Evolutionary conservation across 148 eudicot genomes (phyloP), one percentile per base, ranked within the genome.

Genomic region (Fallopia convolvulus): DNA sequence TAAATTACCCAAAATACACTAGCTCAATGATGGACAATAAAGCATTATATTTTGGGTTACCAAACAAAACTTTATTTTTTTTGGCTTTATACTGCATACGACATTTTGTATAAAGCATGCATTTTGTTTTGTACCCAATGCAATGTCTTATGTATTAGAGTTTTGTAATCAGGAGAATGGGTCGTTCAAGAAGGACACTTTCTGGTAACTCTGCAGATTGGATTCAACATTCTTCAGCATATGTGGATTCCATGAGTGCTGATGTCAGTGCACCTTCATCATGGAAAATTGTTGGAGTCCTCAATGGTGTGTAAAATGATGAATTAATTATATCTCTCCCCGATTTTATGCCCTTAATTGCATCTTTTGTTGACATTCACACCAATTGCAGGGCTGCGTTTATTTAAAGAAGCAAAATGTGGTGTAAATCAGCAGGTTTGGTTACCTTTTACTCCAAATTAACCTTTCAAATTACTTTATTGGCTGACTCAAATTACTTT

Each of bases 181-280:
- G 82, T 77, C 72, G 83, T 49, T 76, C 91, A 12, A 88, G 75
- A 76, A 85, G 88, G 77, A 75, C 72, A 52, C 68, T 80, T 11
- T 81, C 77, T n/a, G 87, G 86, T 55, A 77, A 79, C 26, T 84
- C 87, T 17, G 66, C 81, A 75, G 88, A 88, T 65, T 79, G 82
- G 87, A 78, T 78, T 30, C 80, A 79, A 49, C 76, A 77, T 40
- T 84, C 91, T 49, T 82, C 84, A 39, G 74, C 81, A 75, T 84
- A 81, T 63, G 77, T 88, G 75, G 85, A 83, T 80, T 87, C 93
- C 52, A 91, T 88, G 88, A 83, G 82, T 47, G 81, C 89, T 20
- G 97, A 89, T 81, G 97, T 89, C 23, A 83, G 90, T 76, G 90
- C 91, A 47, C 91, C 97, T 78, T 84, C 93, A 3, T 91, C 91